Base-by-base conservation (phyloP, 345 rosid genomes). In the Gynandropsis gynandra region DNA sequence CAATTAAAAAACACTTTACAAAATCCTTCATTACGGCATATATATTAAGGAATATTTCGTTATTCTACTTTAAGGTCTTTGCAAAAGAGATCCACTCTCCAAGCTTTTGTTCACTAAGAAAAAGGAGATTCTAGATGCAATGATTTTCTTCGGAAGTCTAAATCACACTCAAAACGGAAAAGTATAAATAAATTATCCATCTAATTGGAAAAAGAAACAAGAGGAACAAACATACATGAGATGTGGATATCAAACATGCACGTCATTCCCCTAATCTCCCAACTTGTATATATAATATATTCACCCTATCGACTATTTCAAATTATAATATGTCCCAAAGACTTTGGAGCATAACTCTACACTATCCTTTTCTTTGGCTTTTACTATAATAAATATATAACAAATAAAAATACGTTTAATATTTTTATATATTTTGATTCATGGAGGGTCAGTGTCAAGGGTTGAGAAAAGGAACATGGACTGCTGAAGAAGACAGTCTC, bases 381-480 rank as follows among this genome's bases (percentile, higher is more conserved):
- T 41, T 33, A 10, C 42, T 17, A 16, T 9, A 56, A 10, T 31
- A 24, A n/a, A n/a, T n/a, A n/a, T n/a, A n/a, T n/a, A 9, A 34
- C 14, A 24, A 7, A 8, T 1, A 3, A 16, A 32, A 34, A 2
- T 5, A 31, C 9, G 10, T 33, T 7, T 33, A 33, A 8, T 33
- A 7, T 33, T 33, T 36, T 9, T 36, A 7, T 36, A 9, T 8
- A 42, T 42, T 4, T 42, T 14, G n/a, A 10, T 1, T 10, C 11
- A 18, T 61, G 78, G 62, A 39, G 46, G 45, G 52, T 1, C 10
- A 21, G 4, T 16, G 56, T 2, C 18, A 47, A 1, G 63, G 66
- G 9, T 32, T 76, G 20, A 71, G 72, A 35, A 80, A 72, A 70
- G 86, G 82, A 20, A 56, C 73, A 21, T 76, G 86, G 76, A 70